A percentile compares a stretch with the other conserved stretches of the same genome.
These are phyloP conservation scores for Fusarium illudens DNA, from an alignment of 2,329 filamentous ascomycete genomes.

Conservation along the genomic window DNA sequence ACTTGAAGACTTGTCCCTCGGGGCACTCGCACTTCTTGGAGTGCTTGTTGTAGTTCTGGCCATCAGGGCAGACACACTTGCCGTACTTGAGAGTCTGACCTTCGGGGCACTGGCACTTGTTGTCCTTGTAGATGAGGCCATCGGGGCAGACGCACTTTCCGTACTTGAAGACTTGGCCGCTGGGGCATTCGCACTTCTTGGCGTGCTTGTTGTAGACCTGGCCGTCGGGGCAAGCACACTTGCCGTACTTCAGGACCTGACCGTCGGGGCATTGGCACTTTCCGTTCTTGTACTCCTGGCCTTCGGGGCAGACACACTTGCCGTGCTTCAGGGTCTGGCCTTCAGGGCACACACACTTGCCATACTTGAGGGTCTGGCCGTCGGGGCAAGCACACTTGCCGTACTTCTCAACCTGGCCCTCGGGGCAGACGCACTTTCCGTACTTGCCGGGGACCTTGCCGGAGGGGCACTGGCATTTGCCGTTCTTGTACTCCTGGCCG, in stretches of 20 bases:
- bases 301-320: not conserved
- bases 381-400: conserved; percentile 2
- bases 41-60: not conserved
- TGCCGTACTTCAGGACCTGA: not conserved
- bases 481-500: not conserved
- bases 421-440: not conserved
- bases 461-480: conserved; percentile 1
- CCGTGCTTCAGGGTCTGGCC: not conserved
- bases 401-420: not conserved
- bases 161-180: not conserved
- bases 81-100: not conserved
- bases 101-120: not conserved
- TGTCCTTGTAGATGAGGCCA: not conserved
- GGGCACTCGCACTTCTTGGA: conserved; percentile 1
- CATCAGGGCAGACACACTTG: not conserved
- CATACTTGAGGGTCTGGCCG: not conserved
- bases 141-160: conserved; percentile 4
- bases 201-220: not conserved
- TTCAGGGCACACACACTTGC: not conserved
- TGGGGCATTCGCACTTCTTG: not conserved
- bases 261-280: conserved; percentile 2
- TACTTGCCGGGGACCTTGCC: not conserved
- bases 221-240: not conserved
- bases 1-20: not conserved
- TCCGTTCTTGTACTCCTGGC: not conserved